phyloP scores from a whole-genome alignment of 331 rosid genomes.

The Spiraea crenata region DNA sequence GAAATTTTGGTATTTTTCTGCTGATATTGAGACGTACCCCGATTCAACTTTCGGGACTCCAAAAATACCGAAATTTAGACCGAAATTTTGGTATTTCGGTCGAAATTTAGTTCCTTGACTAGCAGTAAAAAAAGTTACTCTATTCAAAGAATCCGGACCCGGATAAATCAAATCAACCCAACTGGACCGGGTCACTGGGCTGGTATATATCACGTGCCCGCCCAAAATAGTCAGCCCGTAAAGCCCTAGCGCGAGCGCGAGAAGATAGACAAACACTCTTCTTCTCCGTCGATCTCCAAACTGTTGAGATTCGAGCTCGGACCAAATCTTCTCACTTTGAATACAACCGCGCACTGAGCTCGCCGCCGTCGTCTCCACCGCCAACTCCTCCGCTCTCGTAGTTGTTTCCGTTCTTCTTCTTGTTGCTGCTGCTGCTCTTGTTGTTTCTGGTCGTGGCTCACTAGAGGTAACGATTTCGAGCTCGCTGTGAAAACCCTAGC shows the following conservation, averaged over 20 bases:
- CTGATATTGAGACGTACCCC: too few species aligned
- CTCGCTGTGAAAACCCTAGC: conserved; percentile 2
- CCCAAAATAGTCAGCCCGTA: neutral
- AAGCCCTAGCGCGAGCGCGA: conserved; percentile 19
- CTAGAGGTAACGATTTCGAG: conserved; percentile 9
- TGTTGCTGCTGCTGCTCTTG: neutral
- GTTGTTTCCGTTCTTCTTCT: neutral
- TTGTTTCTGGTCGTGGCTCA: neutral
- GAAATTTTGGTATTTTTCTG: too few species aligned
- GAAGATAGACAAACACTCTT: too few species aligned
- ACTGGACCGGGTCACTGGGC: neutral
- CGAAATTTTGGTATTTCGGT: too few species aligned
- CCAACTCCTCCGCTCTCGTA: neutral
- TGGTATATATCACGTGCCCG: neutral
- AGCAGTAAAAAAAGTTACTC: too few species aligned
- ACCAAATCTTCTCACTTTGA: neutral
- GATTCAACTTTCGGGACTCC: too few species aligned
- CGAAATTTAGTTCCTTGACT: too few species aligned
- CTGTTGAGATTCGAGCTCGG: neutral
- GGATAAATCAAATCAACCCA: neutral
- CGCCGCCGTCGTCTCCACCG: neutral
- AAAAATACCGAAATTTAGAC: too few species aligned
- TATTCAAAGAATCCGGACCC: neutral
- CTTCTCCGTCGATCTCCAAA: neutral
- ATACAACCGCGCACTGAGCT: neutral